A percentile compares a stretch with the other conserved stretches of the same genome.
phyloP scores from a whole-genome alignment of 2,329 filamentous ascomycete genomes.

The Fonsecaea nubica region DNA sequence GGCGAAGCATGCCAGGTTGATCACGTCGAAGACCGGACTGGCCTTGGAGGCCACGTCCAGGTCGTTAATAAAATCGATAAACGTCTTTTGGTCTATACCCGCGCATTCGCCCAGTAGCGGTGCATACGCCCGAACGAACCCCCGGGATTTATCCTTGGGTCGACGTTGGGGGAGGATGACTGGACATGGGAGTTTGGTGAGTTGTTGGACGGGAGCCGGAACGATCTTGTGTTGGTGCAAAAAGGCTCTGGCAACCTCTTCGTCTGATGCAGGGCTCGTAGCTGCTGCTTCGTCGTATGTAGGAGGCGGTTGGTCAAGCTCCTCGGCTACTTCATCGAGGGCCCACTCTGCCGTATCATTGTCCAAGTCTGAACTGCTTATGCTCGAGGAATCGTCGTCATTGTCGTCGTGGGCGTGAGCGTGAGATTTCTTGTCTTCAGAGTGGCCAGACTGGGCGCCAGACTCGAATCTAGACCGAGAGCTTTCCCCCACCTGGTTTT shows the following conservation, averaged over 20 bases:
- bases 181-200: constrained; percentile 46
- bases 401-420: constrained; percentile 3
- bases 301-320: constrained; percentile 28
- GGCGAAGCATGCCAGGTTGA: constrained; percentile 37
- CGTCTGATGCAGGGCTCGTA: constrained; percentile 16
- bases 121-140: constrained; percentile 62
- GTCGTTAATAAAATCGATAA: constrained; percentile 57
- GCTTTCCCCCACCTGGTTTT: constrained; percentile 18
- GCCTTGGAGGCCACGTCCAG: constrained; percentile 47
- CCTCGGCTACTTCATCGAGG: constrained; percentile 34
- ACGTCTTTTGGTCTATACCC: constrained; percentile 58
- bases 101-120: constrained; percentile 53
- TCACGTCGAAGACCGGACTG: constrained; percentile 36
- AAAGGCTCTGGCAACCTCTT: constrained; percentile 30
- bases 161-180: constrained; percentile 62
- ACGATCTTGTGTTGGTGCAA: constrained; percentile 20
- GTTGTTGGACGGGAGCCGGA: constrained; percentile 2
- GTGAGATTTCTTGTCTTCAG: constrained; percentile 12
- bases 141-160: constrained; percentile 56
- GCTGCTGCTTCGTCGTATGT: constrained; percentile 26
- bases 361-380: constrained; percentile 29
- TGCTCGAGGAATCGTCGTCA: constrained; percentile 27
- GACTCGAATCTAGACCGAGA: not conserved
- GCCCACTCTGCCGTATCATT: constrained; percentile 34
- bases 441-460: not conserved